A percentile compares a stretch with the other conserved stretches of the same genome.
These are phyloP conservation scores for Stereum hirsutum DNA, from an alignment of 1,284 basidiomycete species.

Conservation along the genomic window DNA sequence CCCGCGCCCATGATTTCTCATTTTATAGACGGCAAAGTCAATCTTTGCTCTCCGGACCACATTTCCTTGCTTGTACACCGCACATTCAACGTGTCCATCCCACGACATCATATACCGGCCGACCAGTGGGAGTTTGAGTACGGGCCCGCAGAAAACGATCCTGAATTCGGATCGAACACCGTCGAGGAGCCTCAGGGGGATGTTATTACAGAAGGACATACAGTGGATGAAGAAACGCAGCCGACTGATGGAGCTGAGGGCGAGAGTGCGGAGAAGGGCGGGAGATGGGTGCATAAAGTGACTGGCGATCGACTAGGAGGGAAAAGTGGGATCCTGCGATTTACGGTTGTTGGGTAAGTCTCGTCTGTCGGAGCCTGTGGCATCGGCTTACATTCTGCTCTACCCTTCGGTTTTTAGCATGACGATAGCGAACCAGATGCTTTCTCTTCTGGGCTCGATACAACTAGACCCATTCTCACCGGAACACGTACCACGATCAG, in stretches of 20 bases:
- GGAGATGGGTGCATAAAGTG: constrained; percentile 75
- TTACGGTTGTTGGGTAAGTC: constrained; percentile 86
- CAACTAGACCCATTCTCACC: constrained; percentile 79
- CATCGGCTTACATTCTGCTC: neutral
- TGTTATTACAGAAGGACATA: constrained; percentile 14
- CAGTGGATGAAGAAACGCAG: constrained; percentile 10
- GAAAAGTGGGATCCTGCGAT: constrained; percentile 60
- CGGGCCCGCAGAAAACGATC: constrained; percentile 68
- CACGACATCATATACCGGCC: constrained; percentile 81
- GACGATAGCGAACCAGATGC: constrained; percentile 91
- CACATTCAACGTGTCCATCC: constrained; percentile 97
- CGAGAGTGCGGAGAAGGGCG: constrained; percentile 36
- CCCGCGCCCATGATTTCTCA: constrained; percentile 2
- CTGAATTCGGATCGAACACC: constrained; percentile 43
- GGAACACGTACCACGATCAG: constrained; percentile 34
- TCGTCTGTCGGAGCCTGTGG: constrained; percentile 16
- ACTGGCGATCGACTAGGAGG: constrained; percentile 73
- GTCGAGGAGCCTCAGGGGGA: constrained; percentile 7
- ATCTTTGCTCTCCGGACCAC: constrained; percentile 89
- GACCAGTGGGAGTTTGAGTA: constrained; percentile 86
- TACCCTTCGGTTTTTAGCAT: constrained; percentile 41
- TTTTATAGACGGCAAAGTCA: constrained; percentile 72
- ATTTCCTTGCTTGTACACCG: constrained; percentile 88
- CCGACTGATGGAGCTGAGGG: constrained; percentile 17
- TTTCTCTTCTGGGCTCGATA: constrained; percentile 88